Base-by-base conservation (phyloP, 495 filamentous ascomycete genomes). In the Penicillium verhagenii region DNA sequence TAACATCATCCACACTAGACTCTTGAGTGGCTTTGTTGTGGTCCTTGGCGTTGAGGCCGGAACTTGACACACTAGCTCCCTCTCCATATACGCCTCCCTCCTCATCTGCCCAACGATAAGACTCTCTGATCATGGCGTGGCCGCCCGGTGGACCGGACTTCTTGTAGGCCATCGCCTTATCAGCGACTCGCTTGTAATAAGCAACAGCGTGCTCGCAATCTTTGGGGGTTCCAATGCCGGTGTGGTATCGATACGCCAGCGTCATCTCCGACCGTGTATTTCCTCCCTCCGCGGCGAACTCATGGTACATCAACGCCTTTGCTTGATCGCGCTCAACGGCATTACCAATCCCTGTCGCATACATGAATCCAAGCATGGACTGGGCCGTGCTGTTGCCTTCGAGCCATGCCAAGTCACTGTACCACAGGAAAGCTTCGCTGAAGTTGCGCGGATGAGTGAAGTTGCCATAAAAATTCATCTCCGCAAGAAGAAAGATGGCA, bases 401-500 rank as follows among this genome's bases (percentile, higher is more conserved):
- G 54, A 87, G 65, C 37, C 80, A 79, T 1, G 95, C 91, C 6
- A 97, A 79, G 47, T 85, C 76, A 52, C 88, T 79, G 63, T 97
- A 99, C 71, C 88, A 82, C 47, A 81, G 72, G 67, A 97, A 96
- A 1, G 95, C 91, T 47, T 86, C 81, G 45, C 77, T 78, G 70
- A 96, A 92, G 67, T 96, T 85, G 50, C 86, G 81, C 3, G 94
- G 92, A 68, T 97, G 81, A 6, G 91, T 86, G 71, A 83, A 97
- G 70, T 97, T 96, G 69, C 94, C 95, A 67, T 94, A 91, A 70
- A 97, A 96, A 69, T 92, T 96, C 85, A 97, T 88, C 71, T 97
- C 90, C 28, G 90, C 95, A 16, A 99, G 76, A 16, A 96, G 76
- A 66, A 87, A 96, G 44, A 97, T 86, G 21, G 95, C 95, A 70